These are phyloP conservation scores for Xylariaceae sp. DNA, from an alignment of 2,329 filamentous ascomycete species.

Conservation along the genomic window DNA sequence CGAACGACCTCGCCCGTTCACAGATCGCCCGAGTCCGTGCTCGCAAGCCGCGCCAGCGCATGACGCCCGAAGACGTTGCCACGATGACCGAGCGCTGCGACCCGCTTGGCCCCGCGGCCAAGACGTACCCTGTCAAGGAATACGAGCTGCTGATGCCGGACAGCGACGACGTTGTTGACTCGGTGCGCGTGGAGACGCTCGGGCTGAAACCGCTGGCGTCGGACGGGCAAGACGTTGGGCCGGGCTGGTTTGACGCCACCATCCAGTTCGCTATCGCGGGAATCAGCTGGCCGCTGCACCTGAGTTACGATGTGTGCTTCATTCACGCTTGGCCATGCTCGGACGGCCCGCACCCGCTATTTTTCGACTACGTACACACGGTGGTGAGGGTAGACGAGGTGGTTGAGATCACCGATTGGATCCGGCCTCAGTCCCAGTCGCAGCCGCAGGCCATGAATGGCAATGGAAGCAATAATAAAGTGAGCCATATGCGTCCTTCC, in stretches of 20 bases:
- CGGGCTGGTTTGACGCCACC: constrained; percentile 53
- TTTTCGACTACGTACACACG: constrained; percentile 63
- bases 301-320: constrained; percentile 62
- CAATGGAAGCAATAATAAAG: too few relatives aligned
- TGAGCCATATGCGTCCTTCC: too few relatives aligned
- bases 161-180: constrained; percentile 53
- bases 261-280: constrained; percentile 60
- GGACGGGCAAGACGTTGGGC: constrained; percentile 30
- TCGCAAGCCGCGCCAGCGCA: constrained; percentile 49
- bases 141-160: constrained; percentile 58
- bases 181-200: constrained; percentile 64
- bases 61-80: constrained; percentile 55
- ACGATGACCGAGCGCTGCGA: constrained; percentile 64
- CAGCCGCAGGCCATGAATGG: too few relatives aligned
- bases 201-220: constrained; percentile 46
- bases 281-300: constrained; percentile 56
- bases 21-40: constrained; percentile 66
- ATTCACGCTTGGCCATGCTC: constrained; percentile 60
- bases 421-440: constrained; percentile 30
- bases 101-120: constrained; percentile 58
- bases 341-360: constrained; percentile 61
- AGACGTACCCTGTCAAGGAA: constrained; percentile 60
- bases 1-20: constrained; percentile 58
- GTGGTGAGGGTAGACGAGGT: constrained; percentile 58
- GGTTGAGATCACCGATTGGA: constrained; percentile 62